These are phyloP conservation scores for Solanum tarijense DNA, from an alignment of 257 asterid genomes.

Conservation along the genomic window DNA sequence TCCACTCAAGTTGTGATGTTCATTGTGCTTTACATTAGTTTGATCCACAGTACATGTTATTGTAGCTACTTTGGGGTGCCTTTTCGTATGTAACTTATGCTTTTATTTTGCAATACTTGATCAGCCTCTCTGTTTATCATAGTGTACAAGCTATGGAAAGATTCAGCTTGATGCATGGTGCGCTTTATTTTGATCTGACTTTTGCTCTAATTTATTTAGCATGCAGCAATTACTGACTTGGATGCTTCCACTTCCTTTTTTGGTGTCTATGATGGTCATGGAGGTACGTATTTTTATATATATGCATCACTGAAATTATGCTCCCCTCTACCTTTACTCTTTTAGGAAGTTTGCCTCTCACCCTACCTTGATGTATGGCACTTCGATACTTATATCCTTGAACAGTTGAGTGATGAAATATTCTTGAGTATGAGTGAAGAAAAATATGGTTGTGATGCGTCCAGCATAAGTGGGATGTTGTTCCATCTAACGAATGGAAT, in stretches of 20 bases:
- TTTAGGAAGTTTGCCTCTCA: background rate
- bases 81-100: background rate
- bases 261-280: slow-evolving; percentile 99
- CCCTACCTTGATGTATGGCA: background rate
- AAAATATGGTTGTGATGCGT: background rate
- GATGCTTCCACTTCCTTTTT: slow-evolving; percentile 81
- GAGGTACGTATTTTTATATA: slow-evolving; percentile 46
- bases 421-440: background rate
- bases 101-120: background rate
- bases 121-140: background rate
- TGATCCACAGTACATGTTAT: background rate
- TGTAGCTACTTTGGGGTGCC: background rate
- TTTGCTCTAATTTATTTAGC: slow-evolving; percentile 26
- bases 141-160: background rate
- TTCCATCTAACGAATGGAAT: background rate
- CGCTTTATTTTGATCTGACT: background rate
- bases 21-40: background rate
- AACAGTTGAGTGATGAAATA: background rate
- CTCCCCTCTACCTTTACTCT: background rate
- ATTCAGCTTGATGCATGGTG: background rate
- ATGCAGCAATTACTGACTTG: slow-evolving; percentile 74
- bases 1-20: background rate
- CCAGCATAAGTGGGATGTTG: background rate
- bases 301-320: background rate
- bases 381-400: background rate